A percentile compares a stretch with the other conserved stretches of the same genome.
Evolutionary conservation across 345 rosid species (phyloP).

Genomic region (Aquilaria yunnanensis): DNA sequence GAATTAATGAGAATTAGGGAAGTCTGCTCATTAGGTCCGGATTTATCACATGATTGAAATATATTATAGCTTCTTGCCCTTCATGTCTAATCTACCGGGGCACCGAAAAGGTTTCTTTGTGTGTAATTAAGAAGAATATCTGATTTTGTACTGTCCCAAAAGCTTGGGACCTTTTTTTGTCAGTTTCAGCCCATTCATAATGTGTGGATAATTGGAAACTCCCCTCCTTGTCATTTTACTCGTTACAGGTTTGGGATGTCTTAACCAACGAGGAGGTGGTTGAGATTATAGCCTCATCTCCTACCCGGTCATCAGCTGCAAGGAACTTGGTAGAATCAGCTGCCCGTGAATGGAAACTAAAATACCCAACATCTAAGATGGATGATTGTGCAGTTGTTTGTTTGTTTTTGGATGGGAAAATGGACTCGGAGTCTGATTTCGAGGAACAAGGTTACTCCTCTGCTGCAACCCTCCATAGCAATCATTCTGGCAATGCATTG

Average conservation of each 20-base stretch:
- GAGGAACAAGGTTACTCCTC: constrained; percentile 79
- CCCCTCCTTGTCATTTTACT: not conserved
- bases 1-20: too few species aligned
- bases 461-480: constrained; percentile 76
- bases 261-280: constrained; percentile 97
- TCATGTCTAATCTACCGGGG: too few species aligned
- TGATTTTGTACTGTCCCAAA: not conserved
- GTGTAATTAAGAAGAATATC: not conserved
- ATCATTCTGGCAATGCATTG: constrained; percentile 56
- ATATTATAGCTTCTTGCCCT: too few species aligned
- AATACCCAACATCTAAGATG: constrained; percentile 99
- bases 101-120: not conserved
- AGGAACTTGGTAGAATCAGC: constrained; percentile 82
- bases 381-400: constrained; percentile 99
- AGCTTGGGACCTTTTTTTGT: not conserved
- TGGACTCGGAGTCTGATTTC: constrained; percentile 83
- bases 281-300: constrained; percentile 75
- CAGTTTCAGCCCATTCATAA: not conserved
- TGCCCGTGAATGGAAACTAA: constrained; percentile 90
- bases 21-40: too few species aligned
- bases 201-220: not conserved
- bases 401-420: constrained; percentile 86
- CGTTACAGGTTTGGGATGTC: constrained; percentile 92
- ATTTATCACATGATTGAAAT: too few species aligned
- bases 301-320: constrained; percentile 80